phyloP scores from a whole-genome alignment of 306 rosid genomes.

The Cucurbita argyrosperma region DNA sequence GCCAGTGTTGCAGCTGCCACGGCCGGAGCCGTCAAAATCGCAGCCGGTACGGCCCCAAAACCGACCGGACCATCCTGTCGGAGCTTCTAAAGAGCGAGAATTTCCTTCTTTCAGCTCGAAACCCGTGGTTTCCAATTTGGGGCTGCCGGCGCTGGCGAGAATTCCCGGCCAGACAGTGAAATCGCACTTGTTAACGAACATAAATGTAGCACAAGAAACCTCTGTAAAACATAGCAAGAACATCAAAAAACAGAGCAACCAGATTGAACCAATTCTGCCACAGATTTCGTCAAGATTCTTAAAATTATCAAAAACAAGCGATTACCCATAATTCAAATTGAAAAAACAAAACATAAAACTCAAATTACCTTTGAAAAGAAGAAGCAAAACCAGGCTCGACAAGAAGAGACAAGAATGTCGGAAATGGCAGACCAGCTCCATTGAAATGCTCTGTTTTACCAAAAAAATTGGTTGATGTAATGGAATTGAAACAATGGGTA shows the following conservation, averaged over 20 bases:
- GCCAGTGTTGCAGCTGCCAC: constrained; percentile 52
- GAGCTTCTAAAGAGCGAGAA: constrained; percentile 50
- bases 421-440: not conserved
- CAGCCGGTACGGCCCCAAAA: constrained; percentile 86
- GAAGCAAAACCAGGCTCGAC: not conserved
- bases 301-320: not conserved
- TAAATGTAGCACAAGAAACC: constrained; percentile 62
- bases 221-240: constrained; percentile 14
- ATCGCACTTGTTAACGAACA: constrained; percentile 59
- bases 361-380: not conserved
- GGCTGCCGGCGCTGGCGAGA: constrained; percentile 43
- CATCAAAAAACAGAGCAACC: constrained; percentile 6
- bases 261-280: not conserved
- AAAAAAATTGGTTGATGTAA: not conserved
- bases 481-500: not conserved
- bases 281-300: not conserved
- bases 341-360: not conserved
- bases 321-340: not conserved
- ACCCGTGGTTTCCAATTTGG: constrained; percentile 61
- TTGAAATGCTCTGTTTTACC: not conserved
- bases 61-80: constrained; percentile 85
- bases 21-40: constrained; percentile 32
- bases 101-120: constrained; percentile 38
- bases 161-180: constrained; percentile 92
- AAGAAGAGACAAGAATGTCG: not conserved